phyloP scores from a whole-genome alignment of 2,329 filamentous ascomycete genomes.

The Ophiostoma novo-ulmi region DNA sequence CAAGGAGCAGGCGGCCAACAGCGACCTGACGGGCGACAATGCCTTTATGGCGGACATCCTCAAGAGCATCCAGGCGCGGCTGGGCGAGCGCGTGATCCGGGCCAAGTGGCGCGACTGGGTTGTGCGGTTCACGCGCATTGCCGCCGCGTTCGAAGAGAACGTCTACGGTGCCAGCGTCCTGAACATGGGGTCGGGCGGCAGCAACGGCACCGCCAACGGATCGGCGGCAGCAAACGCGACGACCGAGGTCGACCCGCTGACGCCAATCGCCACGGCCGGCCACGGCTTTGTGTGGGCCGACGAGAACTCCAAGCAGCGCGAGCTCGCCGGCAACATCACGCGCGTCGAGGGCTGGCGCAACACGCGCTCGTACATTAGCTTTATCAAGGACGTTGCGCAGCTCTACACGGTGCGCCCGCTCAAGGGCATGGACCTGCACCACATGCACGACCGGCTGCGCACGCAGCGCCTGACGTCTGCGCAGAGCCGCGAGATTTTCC shows the following conservation, averaged over 20 bases:
- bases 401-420: slow-evolving; percentile 62
- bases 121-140: slow-evolving; percentile 85
- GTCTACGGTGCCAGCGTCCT: slow-evolving; percentile 91
- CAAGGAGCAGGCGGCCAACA: slow-evolving; percentile 30
- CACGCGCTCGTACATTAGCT: slow-evolving; percentile 91
- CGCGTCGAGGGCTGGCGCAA: slow-evolving; percentile 96
- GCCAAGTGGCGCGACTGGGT: slow-evolving; percentile 94
- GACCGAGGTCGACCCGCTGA: slow-evolving; percentile 55
- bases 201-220: slow-evolving; percentile 9
- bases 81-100: slow-evolving; percentile 83
- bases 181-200: slow-evolving; percentile 53
- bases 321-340: slow-evolving; percentile 85
- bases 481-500: slow-evolving; percentile 78
- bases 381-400: slow-evolving; percentile 73
- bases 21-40: slow-evolving; percentile 76
- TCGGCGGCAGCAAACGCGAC: neutral
- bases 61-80: slow-evolving; percentile 74
- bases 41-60: slow-evolving; percentile 85
- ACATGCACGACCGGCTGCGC: slow-evolving; percentile 86
- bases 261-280: slow-evolving; percentile 40
- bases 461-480: slow-evolving; percentile 70
- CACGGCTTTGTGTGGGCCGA: slow-evolving; percentile 96
- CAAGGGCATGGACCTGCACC: slow-evolving; percentile 78
- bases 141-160: slow-evolving; percentile 89
- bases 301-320: slow-evolving; percentile 70